Base-by-base conservation (phyloP, 2,329 filamentous ascomycete species). In the Exserohilum rostratum region DNA sequence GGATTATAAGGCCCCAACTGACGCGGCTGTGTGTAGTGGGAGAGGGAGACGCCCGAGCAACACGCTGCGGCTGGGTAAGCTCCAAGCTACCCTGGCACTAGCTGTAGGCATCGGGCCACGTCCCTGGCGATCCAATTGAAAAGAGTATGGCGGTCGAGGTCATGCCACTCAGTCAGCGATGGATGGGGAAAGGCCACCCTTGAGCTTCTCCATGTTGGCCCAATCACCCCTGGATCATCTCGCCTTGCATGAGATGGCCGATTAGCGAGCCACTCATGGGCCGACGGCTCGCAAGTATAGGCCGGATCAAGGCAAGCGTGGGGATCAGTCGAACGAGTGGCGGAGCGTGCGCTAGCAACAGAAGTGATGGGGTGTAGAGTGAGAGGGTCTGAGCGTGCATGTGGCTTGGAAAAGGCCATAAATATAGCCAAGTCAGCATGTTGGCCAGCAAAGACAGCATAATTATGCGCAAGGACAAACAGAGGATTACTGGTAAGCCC, bases 121-220 rank as follows among this genome's bases (percentile, higher is more conserved):
- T 30, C 52, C 57, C 62, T 65, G 47, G 51, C 57, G 61, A 66
- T 64, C 61, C 55, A 53, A 53, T 65, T 31, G 51, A 43, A 58
- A 47, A 42, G 29, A 18, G 46, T 46, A n/a, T 50, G 43, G 22
- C 30, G 18, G 57, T 46, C 46, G 47, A 57, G 58, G 55, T 61
- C 60, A 61, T 58, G 60, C 39, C 53, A 48, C 44, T 59, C 33
- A 51, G 56, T 58, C 56, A 58, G 37, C 44, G 22, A 50, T 50
- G 31, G 53, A 55, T 53, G 48, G 46, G 33, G 44, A 47, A 47
- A 47, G 40, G 46, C 30, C 22, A 45, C 46, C 42, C 46, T 47
- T 22, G 29, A 50, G 29, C 31, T 38, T 50, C 27, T 13, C 37
- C 15, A 20, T 35, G 27, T 52, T 37, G 1, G n/a, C n/a, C 50